Evolutionary conservation across 352 stramenopile genomes (phyloP), one percentile per base, ranked within the genome.

Genomic region (Phytophthora quininea): DNA sequence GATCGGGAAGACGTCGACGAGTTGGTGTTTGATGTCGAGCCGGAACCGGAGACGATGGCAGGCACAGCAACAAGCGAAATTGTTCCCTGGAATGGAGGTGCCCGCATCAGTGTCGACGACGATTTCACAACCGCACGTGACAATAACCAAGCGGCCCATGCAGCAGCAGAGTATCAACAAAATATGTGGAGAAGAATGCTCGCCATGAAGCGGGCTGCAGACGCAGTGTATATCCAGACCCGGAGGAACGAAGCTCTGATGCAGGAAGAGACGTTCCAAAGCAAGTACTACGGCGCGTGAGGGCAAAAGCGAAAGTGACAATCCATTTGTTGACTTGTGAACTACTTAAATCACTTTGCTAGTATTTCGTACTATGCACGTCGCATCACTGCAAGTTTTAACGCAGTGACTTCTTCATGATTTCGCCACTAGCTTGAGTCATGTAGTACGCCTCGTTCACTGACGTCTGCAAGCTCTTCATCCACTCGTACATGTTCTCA

Each of bases 351-450:
- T 24, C 19, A 24, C 19, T 24, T 24, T 24, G 19, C 19, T 24
- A 24, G 19, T 24, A 24, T 24, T 24, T 24, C 19, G 19, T 24
- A 24, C 19, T 24, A 24, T 24, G 19, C 19, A 24, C 19, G 19
- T 24, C 19, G 0, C 19, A 24, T 24, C 19, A 24, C 19, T 24
- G 19, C 19, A 24, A 24, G 19, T 24, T 24, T 24, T 69, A 74
- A 32, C 53, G 58, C 60, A 76, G 71, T 43, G 67, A 68, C 47
- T 66, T 72, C 33, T 74, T 69, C 74, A 88, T 84, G 40, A 83
- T 64, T 56, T 80, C 65, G 37, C 74, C 70, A 56, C 82, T 85
- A 10, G 76, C 79, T 40, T 76, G 79, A 12, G 76, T 74, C 27
- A 78, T 78, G 50, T 59, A 53, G 50, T 84, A 84, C 32, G 65